These are phyloP conservation scores for Plantago major DNA, from an alignment of 257 asterid genomes.

Conservation along the genomic window DNA sequence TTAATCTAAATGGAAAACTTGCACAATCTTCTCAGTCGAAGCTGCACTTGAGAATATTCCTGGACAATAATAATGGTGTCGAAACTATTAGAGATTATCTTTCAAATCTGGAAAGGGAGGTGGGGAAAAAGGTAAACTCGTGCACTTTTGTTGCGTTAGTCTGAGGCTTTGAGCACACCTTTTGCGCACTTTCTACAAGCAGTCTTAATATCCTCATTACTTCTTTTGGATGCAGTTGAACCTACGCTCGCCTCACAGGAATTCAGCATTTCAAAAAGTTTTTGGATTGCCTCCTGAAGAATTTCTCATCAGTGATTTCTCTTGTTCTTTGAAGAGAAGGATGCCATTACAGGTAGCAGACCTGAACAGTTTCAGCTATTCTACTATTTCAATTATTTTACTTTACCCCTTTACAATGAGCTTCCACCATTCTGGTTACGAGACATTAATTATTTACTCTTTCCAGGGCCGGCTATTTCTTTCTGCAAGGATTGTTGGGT, in stretches of 20 bases:
- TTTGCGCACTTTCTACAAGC: conserved; percentile 4
- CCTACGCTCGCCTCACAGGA: conserved; percentile 79
- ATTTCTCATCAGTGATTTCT: conserved; percentile 77
- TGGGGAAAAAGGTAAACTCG: conserved; percentile 74
- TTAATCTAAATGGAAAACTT: conserved; percentile 78
- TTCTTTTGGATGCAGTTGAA: conserved; percentile 53
- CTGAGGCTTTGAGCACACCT: background rate
- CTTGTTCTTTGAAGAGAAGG: conserved; percentile 82
- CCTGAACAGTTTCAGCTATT: background rate
- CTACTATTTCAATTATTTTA: too few relatives aligned
- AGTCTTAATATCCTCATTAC: background rate
- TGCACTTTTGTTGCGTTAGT: background rate
- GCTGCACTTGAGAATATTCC: conserved; percentile 74
- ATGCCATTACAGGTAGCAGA: conserved; percentile 78
- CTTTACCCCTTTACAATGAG: too few relatives aligned
- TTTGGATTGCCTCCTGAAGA: conserved; percentile 89
- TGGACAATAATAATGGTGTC: conserved; percentile 84
- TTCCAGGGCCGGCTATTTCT: conserved; percentile 89
- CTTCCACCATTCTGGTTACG: too few relatives aligned
- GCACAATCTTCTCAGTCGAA: conserved; percentile 76
- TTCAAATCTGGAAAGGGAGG: conserved; percentile 80
- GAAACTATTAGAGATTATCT: conserved; percentile 86
- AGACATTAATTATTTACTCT: background rate
- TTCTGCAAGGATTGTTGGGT: conserved; percentile 93
- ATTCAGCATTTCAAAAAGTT: conserved; percentile 66